Evolutionary conservation across 177 flowering plant species (phyloP), one percentile per base, ranked within the genome.

Genomic region (Telopea speciosissima): DNA sequence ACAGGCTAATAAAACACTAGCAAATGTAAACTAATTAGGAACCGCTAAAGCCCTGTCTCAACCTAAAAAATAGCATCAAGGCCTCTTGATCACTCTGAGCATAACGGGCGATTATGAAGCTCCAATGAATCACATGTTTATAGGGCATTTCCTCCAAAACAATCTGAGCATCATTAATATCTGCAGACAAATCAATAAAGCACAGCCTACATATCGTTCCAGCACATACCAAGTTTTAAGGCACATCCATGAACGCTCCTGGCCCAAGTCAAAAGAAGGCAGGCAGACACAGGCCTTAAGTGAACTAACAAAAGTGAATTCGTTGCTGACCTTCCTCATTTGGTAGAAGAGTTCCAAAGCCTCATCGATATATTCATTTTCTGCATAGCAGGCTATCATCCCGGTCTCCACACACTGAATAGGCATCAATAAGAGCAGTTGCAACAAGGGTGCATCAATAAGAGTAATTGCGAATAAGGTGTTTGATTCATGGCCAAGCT

Each of bases 1-100:
- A 81, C 88, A 88, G 28, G 94, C 91, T 79, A 90, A 93, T 71
- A 90, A 78, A 73, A 88, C 71, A 74, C 97, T 93, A n/a, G n/a
- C n/a, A n/a, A n/a, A n/a, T n/a, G n/a, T n/a, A n/a, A n/a, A n/a
- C n/a, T n/a, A n/a, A n/a, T n/a, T n/a, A n/a, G n/a, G n/a, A n/a
- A n/a, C n/a, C n/a, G n/a, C n/a, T n/a, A n/a, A 72, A 78, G 66
- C 83, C 78, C 75, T 75, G 82, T 73, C 86, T 82, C 97, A 92
- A 92, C 26, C 62, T 78, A 69, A 58, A 72, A 75, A 89, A 92
- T 49, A 89, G 24, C 21, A 74, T 72, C 56, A 88, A 12, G 44
- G 96, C 94, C 74, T 86, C 87, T 62, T 76, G 79, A 64, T 76
- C 79, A 65, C 79, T 83, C 76, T n/a, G 96, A 63, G 94, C 85